Base-by-base conservation (phyloP, 768 basidiomycete genomes). In the Porphyrellus cyaneotinctus region DNA sequence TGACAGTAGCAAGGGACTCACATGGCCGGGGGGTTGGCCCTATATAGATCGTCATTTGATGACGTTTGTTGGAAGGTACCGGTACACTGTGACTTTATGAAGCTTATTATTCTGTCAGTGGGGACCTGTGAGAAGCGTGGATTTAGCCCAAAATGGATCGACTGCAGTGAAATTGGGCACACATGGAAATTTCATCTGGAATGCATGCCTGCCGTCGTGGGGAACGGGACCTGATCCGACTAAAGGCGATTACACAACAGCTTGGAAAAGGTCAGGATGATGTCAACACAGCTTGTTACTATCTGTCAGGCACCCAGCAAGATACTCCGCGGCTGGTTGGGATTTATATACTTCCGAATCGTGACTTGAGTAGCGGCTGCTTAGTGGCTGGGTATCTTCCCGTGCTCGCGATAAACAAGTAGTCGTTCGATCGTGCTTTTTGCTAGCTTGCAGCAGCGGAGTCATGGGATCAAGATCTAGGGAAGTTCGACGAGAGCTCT, bases 271-370 rank as follows among this genome's bases (percentile, higher is more conserved):
- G 0, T 45, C 26, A 31, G 43, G 32, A 60, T 55, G 38, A 50
- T 60, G 47, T 58, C 44, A 38, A 28, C 39, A 6, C 15, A 18
- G 30, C 33, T 7, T 17, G 26, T 38, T 4, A 11, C 11, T 20
- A 41, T 43, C 52, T 35, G 47, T 50, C 43, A 52, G 59, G 48
- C 48, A 51, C 41, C 49, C 46, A 17, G 13, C 22, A 17, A 54
- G 47, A 33, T 37, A 37, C 15, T 51, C 52, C 41, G 15, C 51
- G 47, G 53, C 47, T 37, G 43, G 33, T 22, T 47, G 18, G 18
- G 18, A 37, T 36, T 26, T 47, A 41, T 20, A 39, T 33, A 9
- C 39, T 49, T 32, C 52, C 51, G 12, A 38, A 58, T 23, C 43
- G 49, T 35, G 47, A 38, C 49, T 51, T 28, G 26, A 33, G 42